A percentile compares a stretch with the other conserved stretches of the same genome.
phyloP scores from a whole-genome alignment of 495 filamentous ascomycete species.

The Penicillium maclennaniae region DNA sequence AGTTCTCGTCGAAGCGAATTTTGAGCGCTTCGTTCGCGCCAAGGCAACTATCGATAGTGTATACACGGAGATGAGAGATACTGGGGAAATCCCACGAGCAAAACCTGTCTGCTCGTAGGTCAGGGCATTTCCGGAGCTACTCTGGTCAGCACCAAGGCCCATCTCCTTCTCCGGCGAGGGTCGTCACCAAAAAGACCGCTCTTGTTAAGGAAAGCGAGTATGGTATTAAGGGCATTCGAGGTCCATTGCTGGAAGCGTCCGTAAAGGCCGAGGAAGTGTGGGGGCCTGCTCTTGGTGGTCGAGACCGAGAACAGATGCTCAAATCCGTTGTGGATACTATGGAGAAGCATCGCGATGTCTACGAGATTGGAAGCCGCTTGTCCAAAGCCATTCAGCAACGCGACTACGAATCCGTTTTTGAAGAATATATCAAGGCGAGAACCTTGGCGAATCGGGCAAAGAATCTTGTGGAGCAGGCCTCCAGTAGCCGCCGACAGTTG shows the following conservation, averaged over 20 bases:
- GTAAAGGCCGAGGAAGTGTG: constrained; percentile 95
- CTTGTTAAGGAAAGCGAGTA: constrained; percentile 92
- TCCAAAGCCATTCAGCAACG: constrained; percentile 81
- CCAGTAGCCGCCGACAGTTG: constrained; percentile 44
- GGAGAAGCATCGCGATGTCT: constrained; percentile 72
- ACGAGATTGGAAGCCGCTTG: constrained; percentile 74
- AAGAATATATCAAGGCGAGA: constrained; percentile 77
- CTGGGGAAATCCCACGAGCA: constrained; percentile 64
- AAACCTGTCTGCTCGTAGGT: constrained; percentile 55
- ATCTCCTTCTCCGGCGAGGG: constrained; percentile 28
- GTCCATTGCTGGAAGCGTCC: constrained; percentile 79
- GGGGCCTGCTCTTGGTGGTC: constrained; percentile 87
- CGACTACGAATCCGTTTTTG: constrained; percentile 82
- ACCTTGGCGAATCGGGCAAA: constrained; percentile 71
- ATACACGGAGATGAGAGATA: constrained; percentile 94
- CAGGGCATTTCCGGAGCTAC: constrained; percentile 54
- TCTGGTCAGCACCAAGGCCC: constrained; percentile 46
- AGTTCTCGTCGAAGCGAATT: constrained; percentile 92
- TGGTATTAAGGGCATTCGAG: constrained; percentile 84
- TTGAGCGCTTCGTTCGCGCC: constrained; percentile 92
- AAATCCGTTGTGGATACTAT: constrained; percentile 69
- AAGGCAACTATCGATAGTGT: constrained; percentile 98
- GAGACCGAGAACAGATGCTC: constrained; percentile 84
- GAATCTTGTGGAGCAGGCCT: constrained; percentile 51
- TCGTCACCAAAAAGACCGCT: constrained; percentile 71